Percentiles rank a stretch among this genome's conserved stretches.
Evolutionary conservation across 108 stramenopile genomes (phyloP).

Genomic region (Cyclotella baltica): DNA sequence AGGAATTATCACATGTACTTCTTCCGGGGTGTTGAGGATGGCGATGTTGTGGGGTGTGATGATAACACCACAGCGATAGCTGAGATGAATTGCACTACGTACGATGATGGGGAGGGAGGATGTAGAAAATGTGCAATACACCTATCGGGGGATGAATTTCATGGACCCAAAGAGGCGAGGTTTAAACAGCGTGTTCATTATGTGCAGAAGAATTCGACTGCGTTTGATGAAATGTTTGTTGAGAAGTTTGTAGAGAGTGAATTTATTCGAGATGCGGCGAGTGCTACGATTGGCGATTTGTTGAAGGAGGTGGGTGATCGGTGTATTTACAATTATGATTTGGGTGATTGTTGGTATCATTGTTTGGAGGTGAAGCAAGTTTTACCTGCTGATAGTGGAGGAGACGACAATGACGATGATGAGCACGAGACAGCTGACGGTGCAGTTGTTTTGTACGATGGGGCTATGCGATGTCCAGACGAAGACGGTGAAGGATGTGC

Average conservation of each 20-base stretch:
- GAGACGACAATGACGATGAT: too few species aligned
- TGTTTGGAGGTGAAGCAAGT: constrained; percentile 17
- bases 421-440: constrained; percentile 18
- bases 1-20: constrained; percentile 43
- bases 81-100: background rate
- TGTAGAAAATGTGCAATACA: background rate
- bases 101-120: background rate
- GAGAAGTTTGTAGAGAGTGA: background rate
- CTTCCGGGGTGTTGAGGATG: background rate
- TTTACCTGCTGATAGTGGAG: background rate
- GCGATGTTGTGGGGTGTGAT: too few species aligned
- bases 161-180: background rate
- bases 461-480: constrained; percentile 37
- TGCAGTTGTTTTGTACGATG: constrained; percentile 19
- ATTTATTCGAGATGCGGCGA: background rate
- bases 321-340: constrained; percentile 44
- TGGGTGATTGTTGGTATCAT: constrained; percentile 37
- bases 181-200: background rate
- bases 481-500: constrained; percentile 42
- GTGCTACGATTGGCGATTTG: constrained; percentile 30
- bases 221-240: background rate
- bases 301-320: constrained; percentile 21
- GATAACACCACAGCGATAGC: background rate
- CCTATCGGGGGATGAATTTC: background rate
- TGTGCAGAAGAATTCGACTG: background rate